These are phyloP conservation scores for Leccinum barrowsii DNA, from an alignment of 768 basidiomycete genomes.

Conservation along the genomic window DNA sequence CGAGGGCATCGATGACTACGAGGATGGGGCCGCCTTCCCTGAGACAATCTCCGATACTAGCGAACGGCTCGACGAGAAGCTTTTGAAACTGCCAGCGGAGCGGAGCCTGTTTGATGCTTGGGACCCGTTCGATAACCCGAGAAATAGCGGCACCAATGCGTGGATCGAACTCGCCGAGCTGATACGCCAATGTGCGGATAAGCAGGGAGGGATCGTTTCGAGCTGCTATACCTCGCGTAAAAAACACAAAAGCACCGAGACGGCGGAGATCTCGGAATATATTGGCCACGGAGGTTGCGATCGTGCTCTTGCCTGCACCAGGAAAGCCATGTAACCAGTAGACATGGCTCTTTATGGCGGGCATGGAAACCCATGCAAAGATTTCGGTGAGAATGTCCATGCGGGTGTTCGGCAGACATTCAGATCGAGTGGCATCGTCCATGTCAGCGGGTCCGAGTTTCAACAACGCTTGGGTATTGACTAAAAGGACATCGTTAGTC, in stretches of 20 bases:
- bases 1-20: conserved; percentile 35
- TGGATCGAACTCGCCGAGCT: conserved; percentile 31
- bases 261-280: conserved; percentile 30
- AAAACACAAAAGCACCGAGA: conserved; percentile 36
- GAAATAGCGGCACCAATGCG: conserved; percentile 28
- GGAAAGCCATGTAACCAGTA: conserved; percentile 36
- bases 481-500: conserved; percentile 9
- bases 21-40: conserved; percentile 29
- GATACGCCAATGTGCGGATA: conserved; percentile 34
- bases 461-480: conserved; percentile 17
- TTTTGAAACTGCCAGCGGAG: conserved; percentile 33
- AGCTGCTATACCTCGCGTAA: conserved; percentile 29
- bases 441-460: conserved; percentile 30
- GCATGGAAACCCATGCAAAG: conserved; percentile 23
- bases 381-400: conserved; percentile 28
- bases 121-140: conserved; percentile 20
- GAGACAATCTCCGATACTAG: conserved; percentile 12
- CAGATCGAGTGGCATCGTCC: conserved; percentile 22
- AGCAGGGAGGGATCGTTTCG: conserved; percentile 29
- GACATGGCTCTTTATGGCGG: conserved; percentile 18
- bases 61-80: conserved; percentile 32
- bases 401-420: conserved; percentile 32
- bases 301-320: conserved; percentile 36
- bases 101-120: conserved; percentile 29
- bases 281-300: conserved; percentile 35